phyloP scores from a whole-genome alignment of 495 filamentous ascomycete species.

The Penicillium canescens region DNA sequence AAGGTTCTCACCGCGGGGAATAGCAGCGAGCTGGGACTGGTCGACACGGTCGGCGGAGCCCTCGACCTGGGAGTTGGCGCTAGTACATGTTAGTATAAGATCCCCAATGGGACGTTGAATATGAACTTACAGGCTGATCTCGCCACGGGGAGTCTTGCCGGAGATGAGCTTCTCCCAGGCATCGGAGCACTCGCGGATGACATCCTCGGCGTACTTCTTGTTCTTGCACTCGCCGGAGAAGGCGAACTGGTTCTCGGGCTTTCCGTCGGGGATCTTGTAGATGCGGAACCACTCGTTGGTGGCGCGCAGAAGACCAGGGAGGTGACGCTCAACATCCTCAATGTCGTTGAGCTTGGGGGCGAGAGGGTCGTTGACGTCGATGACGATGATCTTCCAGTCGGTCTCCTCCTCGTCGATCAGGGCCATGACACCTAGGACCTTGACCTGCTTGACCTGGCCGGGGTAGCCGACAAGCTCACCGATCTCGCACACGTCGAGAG shows the following conservation, averaged over 20 bases:
- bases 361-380: slow-evolving; percentile 96
- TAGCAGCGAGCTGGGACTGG: slow-evolving; percentile 62
- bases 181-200: slow-evolving; percentile 92
- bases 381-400: slow-evolving; percentile 99
- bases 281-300: slow-evolving; percentile 99
- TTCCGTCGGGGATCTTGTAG: slow-evolving; percentile 99
- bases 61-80: slow-evolving; percentile 74
- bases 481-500: slow-evolving; percentile 98
- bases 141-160: slow-evolving; percentile 76
- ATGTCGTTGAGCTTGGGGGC: slow-evolving; percentile 97
- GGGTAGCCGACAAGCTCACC: slow-evolving; percentile 94
- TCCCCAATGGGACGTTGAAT: not conserved
- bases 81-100: slow-evolving; percentile 41
- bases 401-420: slow-evolving; percentile 99
- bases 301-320: slow-evolving; percentile 92
- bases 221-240: slow-evolving; percentile 99
- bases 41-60: slow-evolving; percentile 69
- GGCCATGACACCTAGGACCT: slow-evolving; percentile 98
- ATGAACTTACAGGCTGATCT: slow-evolving; percentile 74
- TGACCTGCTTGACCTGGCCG: slow-evolving; percentile 98
- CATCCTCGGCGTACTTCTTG: slow-evolving; percentile 95
- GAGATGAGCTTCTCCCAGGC: slow-evolving; percentile 95
- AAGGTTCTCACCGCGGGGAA: slow-evolving; percentile 73
- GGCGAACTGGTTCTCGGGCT: slow-evolving; percentile 99
- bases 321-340: slow-evolving; percentile 98